Evolutionary conservation across 306 rosid genomes (phyloP), one percentile per base, ranked within the genome.

Genomic region (Canavalia gladiata): DNA sequence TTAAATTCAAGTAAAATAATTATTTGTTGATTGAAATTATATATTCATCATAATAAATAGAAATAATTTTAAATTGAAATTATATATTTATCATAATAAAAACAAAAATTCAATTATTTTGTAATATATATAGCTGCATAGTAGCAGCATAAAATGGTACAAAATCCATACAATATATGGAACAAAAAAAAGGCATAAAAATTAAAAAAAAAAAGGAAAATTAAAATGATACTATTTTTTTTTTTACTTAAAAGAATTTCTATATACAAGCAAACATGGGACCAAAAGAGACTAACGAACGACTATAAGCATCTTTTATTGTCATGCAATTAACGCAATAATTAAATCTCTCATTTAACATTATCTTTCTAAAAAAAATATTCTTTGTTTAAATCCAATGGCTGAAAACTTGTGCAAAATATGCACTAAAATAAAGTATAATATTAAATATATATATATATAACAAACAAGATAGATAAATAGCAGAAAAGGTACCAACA

Each of bases 401-500:
- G 30, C 28, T 37, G 52, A 72, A 54, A 7, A 72, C 25, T 37
- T 37, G 4, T 42, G 11, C 5, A 43, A 58, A 74, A 12, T 31
- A 43, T 45, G 57, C 49, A 42, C n/a, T 42, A 7, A 49, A 49
- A 18, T 18, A 18, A 33, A 45, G 6, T 43, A 9, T 29, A 60
- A 58, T 0, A 4, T 37, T 56, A 10, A 41, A 29, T 57, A 29
- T 30, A 42, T n/a, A n/a, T 12, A 25, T 43, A 39, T 11, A 28
- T 37, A 60, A 34, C 3, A 70, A 25, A 63, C 1, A 18, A 6
- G 34, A 51, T 47, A 54, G 46, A 80, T 73, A 62, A 73, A 64
- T 39, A 72, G 13, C 12, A 5, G 58, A 52, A 72, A 74, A 65
- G 25, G 35, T 30, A 47, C 1, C n/a, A 46, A 82, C 72, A 62